Evolutionary conservation across 2,329 filamentous ascomycete genomes (phyloP).

Genomic region (Pyrenophora graminea): DNA sequence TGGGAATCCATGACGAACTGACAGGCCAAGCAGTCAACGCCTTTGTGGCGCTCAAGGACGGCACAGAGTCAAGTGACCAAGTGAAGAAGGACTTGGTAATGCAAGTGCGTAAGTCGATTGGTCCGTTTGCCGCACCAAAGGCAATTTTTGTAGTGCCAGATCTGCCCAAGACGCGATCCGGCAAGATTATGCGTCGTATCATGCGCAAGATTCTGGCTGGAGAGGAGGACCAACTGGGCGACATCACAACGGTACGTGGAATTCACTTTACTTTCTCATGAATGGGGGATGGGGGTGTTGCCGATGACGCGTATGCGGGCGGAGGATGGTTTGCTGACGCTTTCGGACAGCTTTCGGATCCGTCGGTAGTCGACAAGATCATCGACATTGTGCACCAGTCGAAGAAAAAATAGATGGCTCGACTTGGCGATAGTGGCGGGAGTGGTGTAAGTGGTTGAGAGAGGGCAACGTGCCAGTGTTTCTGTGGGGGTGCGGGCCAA

Average conservation of each 20-base stretch:
- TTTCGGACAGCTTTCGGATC: constrained; percentile 75
- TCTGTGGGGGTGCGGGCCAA: neutral
- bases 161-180: constrained; percentile 93
- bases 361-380: constrained; percentile 85
- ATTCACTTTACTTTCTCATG: neutral
- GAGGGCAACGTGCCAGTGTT: constrained; percentile 1
- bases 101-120: constrained; percentile 96
- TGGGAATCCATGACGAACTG: constrained; percentile 89
- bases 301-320: constrained; percentile 37
- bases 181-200: constrained; percentile 99
- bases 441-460: constrained; percentile 4
- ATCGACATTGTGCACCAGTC: constrained; percentile 76
- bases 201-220: constrained; percentile 95
- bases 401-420: constrained; percentile 49
- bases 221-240: constrained; percentile 95
- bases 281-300: too few species aligned
- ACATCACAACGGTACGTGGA: constrained; percentile 79
- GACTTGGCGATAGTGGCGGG: constrained; percentile 15
- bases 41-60: constrained; percentile 91
- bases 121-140: constrained; percentile 95
- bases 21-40: constrained; percentile 97
- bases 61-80: constrained; percentile 73
- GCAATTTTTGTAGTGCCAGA: constrained; percentile 89
- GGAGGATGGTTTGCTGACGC: constrained; percentile 31
- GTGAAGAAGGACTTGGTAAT: constrained; percentile 91